Evolutionary conservation across 805 yeast genomes (phyloP), one percentile per base, ranked within the genome.

Genomic region (Pichia gijzeniarum): DNA sequence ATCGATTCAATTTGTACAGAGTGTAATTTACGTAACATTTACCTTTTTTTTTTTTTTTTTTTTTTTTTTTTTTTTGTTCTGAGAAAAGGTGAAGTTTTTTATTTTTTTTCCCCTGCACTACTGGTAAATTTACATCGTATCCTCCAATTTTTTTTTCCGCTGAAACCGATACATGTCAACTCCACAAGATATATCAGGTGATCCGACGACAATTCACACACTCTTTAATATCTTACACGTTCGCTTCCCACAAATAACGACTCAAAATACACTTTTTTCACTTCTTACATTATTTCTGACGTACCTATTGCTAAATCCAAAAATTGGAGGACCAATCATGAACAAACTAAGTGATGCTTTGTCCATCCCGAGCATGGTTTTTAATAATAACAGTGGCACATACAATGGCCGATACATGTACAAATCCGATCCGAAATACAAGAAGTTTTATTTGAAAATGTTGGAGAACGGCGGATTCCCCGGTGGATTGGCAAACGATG

Each of bases 401-500:
- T 10, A 25, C 6, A 25, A 25, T 25, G 28, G 13, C 8, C 33
- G 33, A 30, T 4, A 38, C 45, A 27, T 43, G 35, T n/a, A 25
- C 35, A 37, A 38, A 21, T 17, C 37, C 38, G 18, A 45, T 31
- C 49, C 53, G 12, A 34, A 38, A 17, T 44, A 40, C 18, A 40
- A 42, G 38, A 54, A 48, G 7, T 41, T 43, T 22, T 55, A 53
- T 28, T 56, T 60, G 21, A 48, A 43, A n/a, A 81, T 82, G n/a
- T 48, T 73, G 44, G 69, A 69, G 40, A 68, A 73, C 44, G 91
- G 91, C 47, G 90, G 90, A 1, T 76, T 74, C 43, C 76, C 87
- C 30, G 96, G 96, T 21, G 97, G 97, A 1, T 72, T 90, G 32
- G 74, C 77, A 48, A 90, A 90, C 60, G 95, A 87, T 52, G 96